Percentiles rank a stretch among this genome's conserved stretches.
Conservation (phyloP, 768 basidiomycete species). For the Pulveroboletus ravenelii region DNA sequence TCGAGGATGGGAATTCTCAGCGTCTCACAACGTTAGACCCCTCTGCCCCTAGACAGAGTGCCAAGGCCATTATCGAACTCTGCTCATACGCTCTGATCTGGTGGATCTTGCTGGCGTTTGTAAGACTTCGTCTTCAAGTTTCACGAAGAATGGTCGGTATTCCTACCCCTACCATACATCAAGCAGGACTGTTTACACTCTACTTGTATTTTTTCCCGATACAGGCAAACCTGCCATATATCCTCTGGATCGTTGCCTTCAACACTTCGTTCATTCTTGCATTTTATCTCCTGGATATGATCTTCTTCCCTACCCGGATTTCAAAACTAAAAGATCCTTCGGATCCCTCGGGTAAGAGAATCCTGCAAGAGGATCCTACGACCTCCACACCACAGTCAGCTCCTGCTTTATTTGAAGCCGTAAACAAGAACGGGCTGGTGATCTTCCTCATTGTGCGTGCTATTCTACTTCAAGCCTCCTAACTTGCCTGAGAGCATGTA, state of each 20-base stretch:
- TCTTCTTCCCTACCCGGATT: slow-evolving; percentile 52
- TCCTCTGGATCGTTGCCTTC: slow-evolving; percentile 85
- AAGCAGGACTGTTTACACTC: background rate
- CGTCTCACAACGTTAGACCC: slow-evolving; percentile 6
- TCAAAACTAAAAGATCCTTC: slow-evolving; percentile 22
- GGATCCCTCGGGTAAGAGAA: slow-evolving; percentile 22
- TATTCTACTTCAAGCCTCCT: background rate
- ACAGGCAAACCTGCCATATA: slow-evolving; percentile 85
- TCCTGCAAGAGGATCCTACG: slow-evolving; percentile 24
- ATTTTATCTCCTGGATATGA: slow-evolving; percentile 73
- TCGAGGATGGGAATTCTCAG: slow-evolving; percentile 5
- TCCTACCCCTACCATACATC: background rate
- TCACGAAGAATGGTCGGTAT: slow-evolving; percentile 59
- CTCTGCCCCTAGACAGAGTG: slow-evolving; percentile 50
- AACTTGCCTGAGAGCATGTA: background rate
- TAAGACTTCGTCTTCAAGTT: slow-evolving; percentile 37
- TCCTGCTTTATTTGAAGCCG: slow-evolving; percentile 63
- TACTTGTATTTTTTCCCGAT: background rate
- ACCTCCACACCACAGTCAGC: slow-evolving; percentile 23
- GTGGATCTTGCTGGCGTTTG: slow-evolving; percentile 58
- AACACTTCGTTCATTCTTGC: slow-evolving; percentile 81
- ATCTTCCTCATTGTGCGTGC: slow-evolving; percentile 76
- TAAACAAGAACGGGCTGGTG: slow-evolving; percentile 76
- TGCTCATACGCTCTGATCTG: slow-evolving; percentile 72
- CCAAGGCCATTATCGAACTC: slow-evolving; percentile 72